These are phyloP conservation scores for Pseudopediastrum boryanum DNA, from an alignment of 139 green algal species.

Conservation along the genomic window DNA sequence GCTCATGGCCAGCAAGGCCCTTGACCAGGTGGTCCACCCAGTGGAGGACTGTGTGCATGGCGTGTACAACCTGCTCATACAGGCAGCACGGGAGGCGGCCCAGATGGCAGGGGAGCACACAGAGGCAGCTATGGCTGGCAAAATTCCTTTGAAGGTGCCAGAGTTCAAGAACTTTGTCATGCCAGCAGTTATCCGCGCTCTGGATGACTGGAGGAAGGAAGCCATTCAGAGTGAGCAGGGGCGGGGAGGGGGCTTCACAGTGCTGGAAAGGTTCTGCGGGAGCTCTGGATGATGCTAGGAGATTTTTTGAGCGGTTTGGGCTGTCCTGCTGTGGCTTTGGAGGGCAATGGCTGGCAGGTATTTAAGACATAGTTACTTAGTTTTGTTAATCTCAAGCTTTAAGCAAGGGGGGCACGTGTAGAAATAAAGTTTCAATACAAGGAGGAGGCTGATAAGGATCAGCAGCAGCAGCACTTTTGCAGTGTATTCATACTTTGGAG, in stretches of 20 bases:
- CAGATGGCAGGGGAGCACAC: slow-evolving; percentile 62
- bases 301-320: too few species aligned
- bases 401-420: too few species aligned
- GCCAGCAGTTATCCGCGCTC: slow-evolving; percentile 60
- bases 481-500: too few species aligned
- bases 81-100: slow-evolving; percentile 63
- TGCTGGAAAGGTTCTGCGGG: too few species aligned
- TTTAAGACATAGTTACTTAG: too few species aligned
- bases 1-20: slow-evolving; percentile 71
- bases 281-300: too few species aligned
- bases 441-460: too few species aligned
- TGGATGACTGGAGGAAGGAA: slow-evolving; percentile 83
- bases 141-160: slow-evolving; percentile 72
- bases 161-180: slow-evolving; percentile 86
- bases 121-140: slow-evolving; percentile 60
- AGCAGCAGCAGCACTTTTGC: too few species aligned
- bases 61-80: slow-evolving; percentile 71
- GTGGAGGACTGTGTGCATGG: neutral
- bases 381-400: too few species aligned
- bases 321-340: too few species aligned
- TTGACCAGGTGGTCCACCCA: slow-evolving; percentile 50
- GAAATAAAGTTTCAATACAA: too few species aligned
- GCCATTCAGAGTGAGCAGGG: slow-evolving; percentile 54
- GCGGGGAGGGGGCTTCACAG: neutral
- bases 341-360: too few species aligned